These are phyloP conservation scores for Tetracladium setigerum DNA, from an alignment of 495 filamentous ascomycete species.

Conservation along the genomic window DNA sequence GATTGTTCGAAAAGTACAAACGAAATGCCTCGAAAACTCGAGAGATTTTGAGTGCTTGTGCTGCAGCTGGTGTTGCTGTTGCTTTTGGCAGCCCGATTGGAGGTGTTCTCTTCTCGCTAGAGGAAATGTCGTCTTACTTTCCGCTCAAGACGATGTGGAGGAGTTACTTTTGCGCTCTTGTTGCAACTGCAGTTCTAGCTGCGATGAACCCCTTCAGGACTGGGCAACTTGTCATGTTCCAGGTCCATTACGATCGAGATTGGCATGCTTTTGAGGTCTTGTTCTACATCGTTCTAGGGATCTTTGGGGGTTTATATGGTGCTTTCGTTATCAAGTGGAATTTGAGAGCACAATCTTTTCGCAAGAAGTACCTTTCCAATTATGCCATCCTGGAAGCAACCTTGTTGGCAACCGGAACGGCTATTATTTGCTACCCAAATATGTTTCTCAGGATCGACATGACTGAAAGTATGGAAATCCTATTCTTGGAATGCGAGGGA, in stretches of 20 bases:
- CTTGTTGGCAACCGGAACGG: conserved; percentile 72
- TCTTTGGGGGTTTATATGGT: conserved; percentile 93
- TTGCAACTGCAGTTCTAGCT: conserved; percentile 88
- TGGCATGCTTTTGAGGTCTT: conserved; percentile 98
- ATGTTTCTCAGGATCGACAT: conserved; percentile 96
- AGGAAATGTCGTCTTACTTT: conserved; percentile 98
- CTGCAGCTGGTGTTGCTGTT: conserved; percentile 91
- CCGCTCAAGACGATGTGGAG: conserved; percentile 97
- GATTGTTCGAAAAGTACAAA: conserved; percentile 88
- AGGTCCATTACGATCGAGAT: conserved; percentile 87
- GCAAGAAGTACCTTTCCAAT: conserved; percentile 84
- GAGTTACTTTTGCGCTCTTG: conserved; percentile 95
- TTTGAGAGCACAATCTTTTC: conserved; percentile 79
- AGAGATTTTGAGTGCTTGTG: conserved; percentile 90
- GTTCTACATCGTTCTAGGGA: conserved; percentile 84
- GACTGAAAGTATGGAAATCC: conserved; percentile 98
- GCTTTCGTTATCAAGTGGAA: conserved; percentile 99
- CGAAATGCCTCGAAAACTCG: conserved; percentile 90
- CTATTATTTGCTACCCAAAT: conserved; percentile 91
- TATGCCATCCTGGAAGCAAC: conserved; percentile 88
- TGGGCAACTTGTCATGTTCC: conserved; percentile 99
- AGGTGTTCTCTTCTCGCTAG: conserved; percentile 90
- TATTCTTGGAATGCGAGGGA: conserved; percentile 93
- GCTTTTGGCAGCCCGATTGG: conserved; percentile 97
- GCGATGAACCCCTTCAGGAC: conserved; percentile 97